A percentile compares a stretch with the other conserved stretches of the same genome.
Evolutionary conservation across 2,329 filamentous ascomycete species (phyloP).

Genomic region (Arachnopeziza araneosa): DNA sequence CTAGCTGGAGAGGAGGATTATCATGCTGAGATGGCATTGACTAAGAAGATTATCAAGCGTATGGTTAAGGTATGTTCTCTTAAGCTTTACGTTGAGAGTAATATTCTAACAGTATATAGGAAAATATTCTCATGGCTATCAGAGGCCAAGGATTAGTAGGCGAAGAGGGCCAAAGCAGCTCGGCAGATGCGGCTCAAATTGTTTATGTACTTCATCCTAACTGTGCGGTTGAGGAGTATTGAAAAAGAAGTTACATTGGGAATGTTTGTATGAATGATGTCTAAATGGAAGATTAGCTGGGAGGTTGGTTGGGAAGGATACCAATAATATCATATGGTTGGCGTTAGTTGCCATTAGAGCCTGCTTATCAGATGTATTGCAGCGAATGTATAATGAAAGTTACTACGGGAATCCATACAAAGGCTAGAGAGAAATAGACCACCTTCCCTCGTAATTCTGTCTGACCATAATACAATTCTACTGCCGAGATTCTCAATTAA

Average conservation of each 20-base stretch:
- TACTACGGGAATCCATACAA: not conserved
- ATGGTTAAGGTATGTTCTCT: constrained; percentile 78
- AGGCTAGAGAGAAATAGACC: too few relatives aligned
- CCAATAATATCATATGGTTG: not conserved
- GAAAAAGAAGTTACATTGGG: not conserved
- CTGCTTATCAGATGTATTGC: not conserved
- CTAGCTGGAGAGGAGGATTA: constrained; percentile 77
- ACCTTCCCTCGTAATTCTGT: not conserved
- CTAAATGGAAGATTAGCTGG: not conserved
- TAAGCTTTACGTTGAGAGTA: constrained; percentile 1
- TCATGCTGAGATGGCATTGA: constrained; percentile 65
- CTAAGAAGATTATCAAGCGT: constrained; percentile 82
- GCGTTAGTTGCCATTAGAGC: not conserved
- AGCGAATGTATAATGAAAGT: not conserved
- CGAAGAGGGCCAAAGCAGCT: constrained; percentile 40
- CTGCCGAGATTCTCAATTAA: too few relatives aligned
- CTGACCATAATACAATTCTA: too few relatives aligned
- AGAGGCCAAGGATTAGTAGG: constrained; percentile 53
- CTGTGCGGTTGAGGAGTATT: constrained; percentile 65
- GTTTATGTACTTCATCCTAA: constrained; percentile 94
- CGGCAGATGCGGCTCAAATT: constrained; percentile 43
- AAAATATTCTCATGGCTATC: constrained; percentile 83
- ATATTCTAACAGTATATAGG: constrained; percentile 56
- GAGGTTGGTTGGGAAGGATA: not conserved
- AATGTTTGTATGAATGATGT: not conserved